Evolutionary conservation across 495 filamentous ascomycete species (phyloP).

Genomic region (Aspergillus ellipticus): DNA sequence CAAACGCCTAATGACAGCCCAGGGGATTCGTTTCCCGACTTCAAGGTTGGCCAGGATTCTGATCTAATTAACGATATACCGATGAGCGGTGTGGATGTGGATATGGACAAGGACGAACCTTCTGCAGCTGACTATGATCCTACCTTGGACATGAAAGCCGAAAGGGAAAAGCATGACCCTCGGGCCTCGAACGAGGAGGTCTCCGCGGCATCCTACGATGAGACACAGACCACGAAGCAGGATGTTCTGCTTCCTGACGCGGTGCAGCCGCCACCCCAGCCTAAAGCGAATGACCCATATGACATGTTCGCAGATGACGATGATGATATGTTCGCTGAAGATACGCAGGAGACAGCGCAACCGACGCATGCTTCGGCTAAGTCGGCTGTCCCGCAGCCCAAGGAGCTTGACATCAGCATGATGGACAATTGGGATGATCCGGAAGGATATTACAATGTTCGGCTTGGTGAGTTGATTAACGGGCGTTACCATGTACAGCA

Average conservation of each 20-base stretch:
- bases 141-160: slow-evolving; percentile 86
- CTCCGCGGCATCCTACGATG: slow-evolving; percentile 58
- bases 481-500: slow-evolving; percentile 82
- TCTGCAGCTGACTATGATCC: slow-evolving; percentile 97
- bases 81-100: slow-evolving; percentile 55
- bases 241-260: slow-evolving; percentile 53
- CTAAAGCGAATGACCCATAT: slow-evolving; percentile 57
- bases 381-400: slow-evolving; percentile 50
- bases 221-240: slow-evolving; percentile 54
- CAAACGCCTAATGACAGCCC: slow-evolving; percentile 45
- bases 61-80: slow-evolving; percentile 62
- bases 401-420: slow-evolving; percentile 73
- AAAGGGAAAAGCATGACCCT: slow-evolving; percentile 66
- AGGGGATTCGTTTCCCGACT: slow-evolving; percentile 50
- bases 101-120: slow-evolving; percentile 69
- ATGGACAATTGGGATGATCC: slow-evolving; percentile 91
- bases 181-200: slow-evolving; percentile 55
- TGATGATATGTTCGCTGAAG: slow-evolving; percentile 82
- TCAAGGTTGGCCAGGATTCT: slow-evolving; percentile 54
- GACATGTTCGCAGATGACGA: slow-evolving; percentile 97
- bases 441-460: slow-evolving; percentile 92
- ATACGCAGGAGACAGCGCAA: slow-evolving; percentile 42
- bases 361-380: slow-evolving; percentile 43
- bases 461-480: slow-evolving; percentile 83
- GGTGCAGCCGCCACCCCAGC: slow-evolving; percentile 25